Base-by-base conservation (phyloP, 306 rosid genomes). In the Herpetospermum pedunculosum region DNA sequence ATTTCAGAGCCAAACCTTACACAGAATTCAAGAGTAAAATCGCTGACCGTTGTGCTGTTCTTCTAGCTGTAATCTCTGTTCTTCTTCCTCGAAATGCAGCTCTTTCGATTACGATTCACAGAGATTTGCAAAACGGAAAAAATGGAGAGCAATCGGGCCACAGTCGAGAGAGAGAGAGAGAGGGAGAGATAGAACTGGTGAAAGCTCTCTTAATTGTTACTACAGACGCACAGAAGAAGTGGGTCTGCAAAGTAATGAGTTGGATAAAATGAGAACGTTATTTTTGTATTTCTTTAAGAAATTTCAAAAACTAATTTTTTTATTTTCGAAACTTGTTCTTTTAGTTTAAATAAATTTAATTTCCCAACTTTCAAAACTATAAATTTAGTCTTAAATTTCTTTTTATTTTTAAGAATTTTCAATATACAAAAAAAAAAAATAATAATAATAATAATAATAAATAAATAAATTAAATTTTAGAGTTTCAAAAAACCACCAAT, bases 1-100 rank as follows among this genome's bases (percentile, higher is more conserved):
- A 77, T 87, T 84, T 80, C 80, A 85, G 30, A 67, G 13, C 18
- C 25, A 70, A 29, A 43, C 78, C 90, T 83, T 76, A 82, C 87
- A 68, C 7, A 78, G 81, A 75, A 81, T 49, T 67, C 71, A 49
- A 25, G 77, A 78, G 79, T 44, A 41, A 77, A 81, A 63, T 83
- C 82, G 77, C 81, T 55, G 29, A 77, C 58, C 65, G 67, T 79
- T 58, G 49, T 75, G 63, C 49, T 62, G 74, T 70, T 72, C 75
- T 69, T 44, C 74, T 7, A 10, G 25, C 15, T 26, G 15, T 15
- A 26, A 12, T 68, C 54, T 21, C 50, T 26, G n/a, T 28, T 28
- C 28, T 16, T 46, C 18, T 16, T 15, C 40, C 38, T 2, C 8
- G 21, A 28, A 70, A 47, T 46, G 57, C 47, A 53, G 32, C 46